Evolutionary conservation across 192 early-diverging fungal species (phyloP), one percentile per base, ranked within the genome.

Genomic region (Rhizophlyctis rosea): DNA sequence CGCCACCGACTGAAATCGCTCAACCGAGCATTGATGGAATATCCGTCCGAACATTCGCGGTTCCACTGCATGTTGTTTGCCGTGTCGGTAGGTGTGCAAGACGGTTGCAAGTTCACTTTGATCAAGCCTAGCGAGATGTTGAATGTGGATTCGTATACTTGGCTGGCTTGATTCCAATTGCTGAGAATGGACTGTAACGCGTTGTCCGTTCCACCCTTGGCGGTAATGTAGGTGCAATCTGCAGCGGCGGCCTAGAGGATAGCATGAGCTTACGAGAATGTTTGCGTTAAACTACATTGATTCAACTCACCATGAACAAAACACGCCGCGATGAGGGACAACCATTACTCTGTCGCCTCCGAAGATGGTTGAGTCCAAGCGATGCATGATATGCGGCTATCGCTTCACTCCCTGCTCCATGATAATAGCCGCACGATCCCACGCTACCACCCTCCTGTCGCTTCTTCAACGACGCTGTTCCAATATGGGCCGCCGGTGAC

Each of bases 1-100:
- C 95, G 79, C 95, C 95, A 98, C n/a, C 74, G 34, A 57, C 88
- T 88, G 74, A 98, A 98, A 66, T 93, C 95, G 71, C 82, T 89
- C 39, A 98, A 70, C 9, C 93, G 81, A 27, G 79, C 36, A 27
- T 82, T 81, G 47, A 96, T 90, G 13, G 77, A 61, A 67, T 93
- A 96, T 24, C 50, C 30, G 47, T 76, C 59, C 21, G 76, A 74
- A 70, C 94, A 96, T 28, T 70, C 86, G 27, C 80, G 76, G 70
- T 97, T 97, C 93, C 93, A 97, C 5, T 69, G 44, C 14, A 71
- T 21, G 23, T 59, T 54, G 48, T 44, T 44, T 44, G 39, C 39
- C 39, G 54, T 27, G 48, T 57, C 67, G 50, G 33, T 65, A 9
- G 72, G 35, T 11, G 61, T 61, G 56, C 80, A 82, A 5, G 67